These are phyloP conservation scores for Tricholoma hemisulphureum DNA, from an alignment of 768 basidiomycete genomes.

Conservation along the genomic window DNA sequence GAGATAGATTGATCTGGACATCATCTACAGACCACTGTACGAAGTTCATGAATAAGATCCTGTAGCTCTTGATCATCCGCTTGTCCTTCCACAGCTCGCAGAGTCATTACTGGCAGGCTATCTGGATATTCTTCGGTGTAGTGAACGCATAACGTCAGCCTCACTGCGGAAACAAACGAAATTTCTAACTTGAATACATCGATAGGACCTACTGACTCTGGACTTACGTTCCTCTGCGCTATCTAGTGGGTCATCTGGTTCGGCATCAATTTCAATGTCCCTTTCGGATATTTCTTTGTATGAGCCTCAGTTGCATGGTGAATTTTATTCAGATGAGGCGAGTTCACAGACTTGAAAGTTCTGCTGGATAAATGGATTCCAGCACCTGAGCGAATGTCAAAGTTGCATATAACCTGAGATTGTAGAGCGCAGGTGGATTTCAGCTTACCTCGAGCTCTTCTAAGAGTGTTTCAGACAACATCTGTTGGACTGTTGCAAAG, in stretches of 20 bases:
- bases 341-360: constrained; percentile 78
- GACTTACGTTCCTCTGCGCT: constrained; percentile 57
- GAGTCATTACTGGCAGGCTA: constrained; percentile 65
- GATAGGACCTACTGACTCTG: constrained; percentile 4
- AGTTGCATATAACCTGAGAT: constrained; percentile 5
- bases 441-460: constrained; percentile 88
- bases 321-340: constrained; percentile 16
- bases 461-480: constrained; percentile 67
- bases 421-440: constrained; percentile 4
- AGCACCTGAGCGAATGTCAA: constrained; percentile 62
- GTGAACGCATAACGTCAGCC: constrained; percentile 65
- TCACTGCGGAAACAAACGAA: constrained; percentile 50
- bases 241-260: constrained; percentile 76
- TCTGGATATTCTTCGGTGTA: constrained; percentile 88
- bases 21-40: constrained; percentile 48
- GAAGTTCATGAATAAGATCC: constrained; percentile 54
- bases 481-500: constrained; percentile 24
- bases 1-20: neutral
- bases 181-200: constrained; percentile 7
- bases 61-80: constrained; percentile 58
- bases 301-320: constrained; percentile 24
- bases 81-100: constrained; percentile 61
- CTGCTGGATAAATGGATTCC: constrained; percentile 94
- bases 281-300: constrained; percentile 80
- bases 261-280: constrained; percentile 79